A percentile compares a stretch with the other conserved stretches of the same genome.
These are phyloP conservation scores for Penicillium herquei DNA, from an alignment of 495 filamentous ascomycete species.

Conservation along the genomic window DNA sequence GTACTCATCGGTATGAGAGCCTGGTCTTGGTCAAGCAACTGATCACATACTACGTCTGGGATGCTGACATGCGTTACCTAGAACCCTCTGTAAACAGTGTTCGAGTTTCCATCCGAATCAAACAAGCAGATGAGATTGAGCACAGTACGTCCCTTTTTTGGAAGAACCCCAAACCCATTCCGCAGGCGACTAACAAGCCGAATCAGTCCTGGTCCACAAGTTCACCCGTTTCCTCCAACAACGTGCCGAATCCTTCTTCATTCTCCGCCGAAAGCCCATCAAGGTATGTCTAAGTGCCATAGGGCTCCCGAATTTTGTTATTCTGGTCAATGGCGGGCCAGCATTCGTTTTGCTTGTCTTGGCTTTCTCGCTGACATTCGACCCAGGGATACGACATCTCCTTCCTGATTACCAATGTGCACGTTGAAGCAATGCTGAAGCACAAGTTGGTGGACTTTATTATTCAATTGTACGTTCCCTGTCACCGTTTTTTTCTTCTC, in stretches of 20 bases:
- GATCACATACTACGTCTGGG: too few relatives aligned
- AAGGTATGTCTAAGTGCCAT: constrained; percentile 55
- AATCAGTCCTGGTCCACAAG: constrained; percentile 74
- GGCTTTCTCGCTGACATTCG: constrained; percentile 11
- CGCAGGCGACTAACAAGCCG: background rate
- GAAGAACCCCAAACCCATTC: background rate
- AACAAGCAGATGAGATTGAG: constrained; percentile 99
- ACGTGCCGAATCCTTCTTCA: constrained; percentile 96
- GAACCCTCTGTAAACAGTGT: constrained; percentile 96
- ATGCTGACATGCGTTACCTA: constrained; percentile 3
- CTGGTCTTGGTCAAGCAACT: too few relatives aligned
- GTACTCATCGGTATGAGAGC: constrained; percentile 55
- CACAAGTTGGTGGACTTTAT: constrained; percentile 99
- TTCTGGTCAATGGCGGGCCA: background rate
- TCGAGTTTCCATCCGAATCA: constrained; percentile 94
- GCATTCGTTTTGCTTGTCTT: background rate
- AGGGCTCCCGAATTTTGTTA: too few relatives aligned
- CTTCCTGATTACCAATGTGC: constrained; percentile 97
- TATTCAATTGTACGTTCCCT: constrained; percentile 47
- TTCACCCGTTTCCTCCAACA: constrained; percentile 96
- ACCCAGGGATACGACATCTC: constrained; percentile 94
- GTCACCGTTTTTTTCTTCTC: background rate
- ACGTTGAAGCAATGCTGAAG: constrained; percentile 97
- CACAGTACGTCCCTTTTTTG: constrained; percentile 53
- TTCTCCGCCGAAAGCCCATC: constrained; percentile 89